Percentiles rank a stretch among this genome's conserved stretches.
These are phyloP conservation scores for Penicillium desertorum DNA, from an alignment of 495 filamentous ascomycete species.

Conservation along the genomic window DNA sequence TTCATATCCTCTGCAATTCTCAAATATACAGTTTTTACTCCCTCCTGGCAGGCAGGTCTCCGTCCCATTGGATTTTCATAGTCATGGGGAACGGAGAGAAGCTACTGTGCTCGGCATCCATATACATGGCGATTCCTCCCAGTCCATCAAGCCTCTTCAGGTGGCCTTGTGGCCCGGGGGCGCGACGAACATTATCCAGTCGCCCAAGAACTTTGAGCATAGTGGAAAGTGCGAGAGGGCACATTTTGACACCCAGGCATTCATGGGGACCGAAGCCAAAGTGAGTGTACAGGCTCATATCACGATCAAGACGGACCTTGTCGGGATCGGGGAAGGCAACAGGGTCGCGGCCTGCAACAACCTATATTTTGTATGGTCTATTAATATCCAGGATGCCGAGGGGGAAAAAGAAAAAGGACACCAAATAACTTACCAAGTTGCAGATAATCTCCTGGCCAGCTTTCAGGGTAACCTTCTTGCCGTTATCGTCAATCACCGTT, in stretches of 20 bases:
- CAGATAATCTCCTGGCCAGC: constrained; percentile 49
- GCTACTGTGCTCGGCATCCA: constrained; percentile 69
- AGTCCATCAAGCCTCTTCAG: constrained; percentile 62
- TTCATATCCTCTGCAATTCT: background rate
- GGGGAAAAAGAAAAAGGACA: background rate
- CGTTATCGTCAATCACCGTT: constrained; percentile 43
- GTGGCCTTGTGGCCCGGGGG: constrained; percentile 63
- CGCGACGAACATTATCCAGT: constrained; percentile 58
- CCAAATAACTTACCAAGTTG: constrained; percentile 42
- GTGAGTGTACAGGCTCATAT: constrained; percentile 62
- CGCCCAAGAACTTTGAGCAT: constrained; percentile 58
- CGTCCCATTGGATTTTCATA: constrained; percentile 55
- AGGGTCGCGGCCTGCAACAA: constrained; percentile 55
- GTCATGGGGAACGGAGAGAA: constrained; percentile 69
- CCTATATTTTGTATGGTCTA: constrained; percentile 21
- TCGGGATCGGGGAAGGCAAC: constrained; percentile 64
- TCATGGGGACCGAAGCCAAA: constrained; percentile 61
- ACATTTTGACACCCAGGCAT: constrained; percentile 57
- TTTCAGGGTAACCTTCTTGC: constrained; percentile 44
- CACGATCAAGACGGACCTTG: constrained; percentile 61
- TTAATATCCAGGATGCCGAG: background rate
- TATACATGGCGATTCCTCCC: constrained; percentile 61
- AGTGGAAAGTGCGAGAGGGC: constrained; percentile 58
- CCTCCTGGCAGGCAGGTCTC: constrained; percentile 31
- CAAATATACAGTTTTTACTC: background rate